phyloP scores from a whole-genome alignment of 352 stramenopile genomes.

The Globisporangium cederbergense region DNA sequence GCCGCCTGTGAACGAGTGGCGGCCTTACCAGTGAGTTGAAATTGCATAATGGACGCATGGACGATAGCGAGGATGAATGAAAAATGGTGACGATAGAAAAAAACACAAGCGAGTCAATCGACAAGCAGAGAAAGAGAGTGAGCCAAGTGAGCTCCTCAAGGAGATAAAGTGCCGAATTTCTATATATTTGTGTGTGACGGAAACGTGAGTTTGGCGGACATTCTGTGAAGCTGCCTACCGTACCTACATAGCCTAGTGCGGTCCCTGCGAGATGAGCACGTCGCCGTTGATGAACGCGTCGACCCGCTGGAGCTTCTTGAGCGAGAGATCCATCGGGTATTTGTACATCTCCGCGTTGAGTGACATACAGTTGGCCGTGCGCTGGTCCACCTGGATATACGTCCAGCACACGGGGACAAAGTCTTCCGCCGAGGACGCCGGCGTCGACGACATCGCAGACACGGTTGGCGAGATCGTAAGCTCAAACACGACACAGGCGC shows the following conservation, averaged over 20 bases:
- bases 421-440: slow-evolving; percentile 34
- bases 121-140: slow-evolving; percentile 3
- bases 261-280: slow-evolving; percentile 62
- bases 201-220: background rate
- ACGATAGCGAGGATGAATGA: slow-evolving; percentile 3
- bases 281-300: slow-evolving; percentile 76
- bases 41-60: background rate
- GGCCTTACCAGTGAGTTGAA: slow-evolving; percentile 12
- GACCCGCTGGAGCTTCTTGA: slow-evolving; percentile 66
- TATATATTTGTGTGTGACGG: slow-evolving; percentile 9
- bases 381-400: slow-evolving; percentile 79
- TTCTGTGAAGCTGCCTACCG: background rate
- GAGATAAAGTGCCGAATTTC: slow-evolving; percentile 8
- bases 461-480: slow-evolving; percentile 43
- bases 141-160: background rate
- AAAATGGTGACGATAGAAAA: background rate
- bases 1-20: slow-evolving; percentile 49
- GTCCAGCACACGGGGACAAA: slow-evolving; percentile 78
- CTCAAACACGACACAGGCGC: slow-evolving; percentile 69
- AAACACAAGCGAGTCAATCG: background rate
- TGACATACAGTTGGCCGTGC: slow-evolving; percentile 63
- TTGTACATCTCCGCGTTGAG: slow-evolving; percentile 83
- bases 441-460: slow-evolving; percentile 14
- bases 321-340: slow-evolving; percentile 71
- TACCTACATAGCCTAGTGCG: slow-evolving; percentile 19